Base-by-base conservation (phyloP, 495 filamentous ascomycete species). In the Patellaria atrata region DNA sequence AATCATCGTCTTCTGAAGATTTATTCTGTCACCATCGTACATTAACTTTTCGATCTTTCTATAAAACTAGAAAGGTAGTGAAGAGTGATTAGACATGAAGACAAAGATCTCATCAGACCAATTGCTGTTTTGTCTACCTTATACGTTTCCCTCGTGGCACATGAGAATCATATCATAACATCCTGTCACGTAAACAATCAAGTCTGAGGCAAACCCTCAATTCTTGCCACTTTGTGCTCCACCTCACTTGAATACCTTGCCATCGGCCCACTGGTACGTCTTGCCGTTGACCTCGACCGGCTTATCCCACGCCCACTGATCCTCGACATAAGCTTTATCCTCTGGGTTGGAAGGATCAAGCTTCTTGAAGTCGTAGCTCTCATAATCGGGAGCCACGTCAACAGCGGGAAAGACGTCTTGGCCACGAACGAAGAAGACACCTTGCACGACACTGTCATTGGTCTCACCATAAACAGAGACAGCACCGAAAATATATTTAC, bases 161-260 rank as follows among this genome's bases (percentile, higher is more conserved):
- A n/a, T n/a, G n/a, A n/a, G n/a, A n/a, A n/a, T n/a, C n/a, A n/a
- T n/a, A n/a, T n/a, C n/a, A n/a, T n/a, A n/a, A n/a, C n/a, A n/a
- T n/a, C n/a, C n/a, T n/a, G n/a, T n/a, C n/a, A n/a, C n/a, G n/a
- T n/a, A n/a, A n/a, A n/a, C n/a, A n/a, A n/a, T n/a, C n/a, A n/a
- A n/a, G n/a, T n/a, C n/a, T n/a, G n/a, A n/a, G n/a, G n/a, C n/a
- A 28, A 35, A 30, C 14, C 12, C 15, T 4, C 5, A 22, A 25
- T 13, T 26, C 7, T 67, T n/a, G 22, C 27, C 23, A n/a, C n/a
- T n/a, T n/a, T n/a, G n/a, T n/a, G n/a, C n/a, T n/a, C n/a, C n/a
- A n/a, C n/a, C n/a, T 69, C 89, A 97, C 77, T 96, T 97, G 77
- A 96, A 96, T 57, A 94, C 83, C 72, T 99, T 93, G 53, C 91